Evolutionary conservation across 2,329 filamentous ascomycete species (phyloP).

Genomic region (Colletotrichum simmondsii): DNA sequence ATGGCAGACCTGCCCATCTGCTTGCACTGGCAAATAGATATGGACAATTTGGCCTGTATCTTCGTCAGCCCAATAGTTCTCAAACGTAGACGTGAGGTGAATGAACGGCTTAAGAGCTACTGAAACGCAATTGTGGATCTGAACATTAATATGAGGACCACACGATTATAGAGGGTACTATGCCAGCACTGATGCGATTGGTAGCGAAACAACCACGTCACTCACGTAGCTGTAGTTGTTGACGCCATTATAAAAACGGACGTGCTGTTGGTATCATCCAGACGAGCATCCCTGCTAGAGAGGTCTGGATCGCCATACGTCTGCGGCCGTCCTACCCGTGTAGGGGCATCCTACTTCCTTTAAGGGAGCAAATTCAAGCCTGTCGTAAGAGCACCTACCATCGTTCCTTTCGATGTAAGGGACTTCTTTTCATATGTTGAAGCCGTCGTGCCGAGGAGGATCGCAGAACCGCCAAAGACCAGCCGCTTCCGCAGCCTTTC

Average conservation of each 20-base stretch:
- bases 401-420: slow-evolving; percentile 5
- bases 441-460: slow-evolving; percentile 61
- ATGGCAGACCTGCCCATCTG: not conserved
- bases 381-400: not conserved
- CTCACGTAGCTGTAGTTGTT: not conserved
- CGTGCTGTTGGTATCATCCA: not conserved
- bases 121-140: not conserved
- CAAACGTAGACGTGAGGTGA: not conserved
- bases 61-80: not conserved
- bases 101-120: too few relatives aligned
- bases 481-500: slow-evolving; percentile 74
- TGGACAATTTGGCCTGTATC: not conserved
- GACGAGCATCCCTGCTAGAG: not conserved
- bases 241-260: not conserved
- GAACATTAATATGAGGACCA: not conserved
- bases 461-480: slow-evolving; percentile 86
- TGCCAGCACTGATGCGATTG: not conserved
- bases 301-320: not conserved
- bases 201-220: not conserved
- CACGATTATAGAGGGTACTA: not conserved
- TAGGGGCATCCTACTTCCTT: not conserved
- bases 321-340: not conserved
- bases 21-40: not conserved
- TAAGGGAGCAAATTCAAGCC: not conserved
- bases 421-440: slow-evolving; percentile 54